These are phyloP conservation scores for Salvia sclarea DNA, from an alignment of 305 asterid species.

Conservation along the genomic window DNA sequence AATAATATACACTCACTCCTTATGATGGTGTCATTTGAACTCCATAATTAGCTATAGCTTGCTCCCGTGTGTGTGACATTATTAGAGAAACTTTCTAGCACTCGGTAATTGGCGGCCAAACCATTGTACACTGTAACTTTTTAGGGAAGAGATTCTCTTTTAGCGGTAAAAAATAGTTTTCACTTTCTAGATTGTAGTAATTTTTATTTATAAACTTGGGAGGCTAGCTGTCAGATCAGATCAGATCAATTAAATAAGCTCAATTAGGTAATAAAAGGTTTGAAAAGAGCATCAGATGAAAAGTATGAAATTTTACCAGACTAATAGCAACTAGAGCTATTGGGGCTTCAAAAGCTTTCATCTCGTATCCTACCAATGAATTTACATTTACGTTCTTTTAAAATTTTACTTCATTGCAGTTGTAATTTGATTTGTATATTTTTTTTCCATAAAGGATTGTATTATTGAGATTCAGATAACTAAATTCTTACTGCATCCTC, in stretches of 20 bases:
- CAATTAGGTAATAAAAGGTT: not conserved
- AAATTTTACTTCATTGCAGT: not conserved
- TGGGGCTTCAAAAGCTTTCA: too few species aligned
- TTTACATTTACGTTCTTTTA: too few species aligned
- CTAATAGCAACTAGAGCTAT: too few species aligned
- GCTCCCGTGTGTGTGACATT: too few species aligned
- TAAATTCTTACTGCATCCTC: not conserved
- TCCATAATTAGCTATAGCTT: too few species aligned
- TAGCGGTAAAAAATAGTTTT: slow-evolving; percentile 6
- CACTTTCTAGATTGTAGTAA: slow-evolving; percentile 9
- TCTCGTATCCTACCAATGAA: not conserved
- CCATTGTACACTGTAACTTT: too few species aligned
- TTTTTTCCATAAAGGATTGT: not conserved
- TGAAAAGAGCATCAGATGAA: not conserved
- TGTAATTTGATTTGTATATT: not conserved
- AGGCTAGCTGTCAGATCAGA: slow-evolving; percentile 10
- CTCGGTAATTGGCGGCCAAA: too few species aligned
- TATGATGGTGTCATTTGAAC: too few species aligned
- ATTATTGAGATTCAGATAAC: not conserved
- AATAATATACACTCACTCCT: too few species aligned
- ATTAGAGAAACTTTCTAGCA: too few species aligned
- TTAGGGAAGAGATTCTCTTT: too few species aligned
- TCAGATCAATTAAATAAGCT: not conserved
- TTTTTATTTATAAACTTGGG: slow-evolving; percentile 14
- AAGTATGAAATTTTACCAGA: too few species aligned